Evolutionary conservation across 2,329 filamentous ascomycete genomes (phyloP).

Genomic region (Cercospora nicotianae): DNA sequence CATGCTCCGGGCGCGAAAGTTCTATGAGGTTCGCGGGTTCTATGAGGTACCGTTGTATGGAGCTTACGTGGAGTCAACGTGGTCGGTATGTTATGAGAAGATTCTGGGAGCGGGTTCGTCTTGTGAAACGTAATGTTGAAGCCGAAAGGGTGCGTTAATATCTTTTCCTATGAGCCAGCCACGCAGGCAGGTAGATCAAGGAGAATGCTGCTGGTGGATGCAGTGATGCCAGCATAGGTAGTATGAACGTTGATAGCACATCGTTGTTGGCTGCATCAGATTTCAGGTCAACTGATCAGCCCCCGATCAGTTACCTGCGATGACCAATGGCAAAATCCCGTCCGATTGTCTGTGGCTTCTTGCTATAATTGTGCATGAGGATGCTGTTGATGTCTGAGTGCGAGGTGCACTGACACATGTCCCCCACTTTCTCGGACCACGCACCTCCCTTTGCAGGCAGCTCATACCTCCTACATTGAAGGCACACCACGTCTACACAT

Average conservation of each 20-base stretch:
- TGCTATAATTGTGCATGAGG: too few relatives aligned
- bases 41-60: background rate
- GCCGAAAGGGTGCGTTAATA: too few relatives aligned
- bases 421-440: slow-evolving; percentile 5
- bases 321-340: background rate
- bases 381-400: background rate
- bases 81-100: background rate
- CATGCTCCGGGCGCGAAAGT: background rate
- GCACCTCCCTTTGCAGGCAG: background rate
- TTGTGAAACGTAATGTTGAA: too few relatives aligned
- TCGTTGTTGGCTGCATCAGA: too few relatives aligned
- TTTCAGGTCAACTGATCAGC: too few relatives aligned
- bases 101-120: background rate
- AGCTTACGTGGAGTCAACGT: background rate
- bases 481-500: background rate
- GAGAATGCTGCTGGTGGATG: too few relatives aligned
- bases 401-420: background rate
- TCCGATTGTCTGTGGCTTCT: background rate
- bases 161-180: too few relatives aligned
- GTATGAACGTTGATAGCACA: too few relatives aligned
- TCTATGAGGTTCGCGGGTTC: background rate
- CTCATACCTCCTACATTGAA: background rate
- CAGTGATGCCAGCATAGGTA: too few relatives aligned
- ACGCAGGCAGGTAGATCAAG: too few relatives aligned
- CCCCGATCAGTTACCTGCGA: too few relatives aligned